Evolutionary conservation across 2,329 filamentous ascomycete species (phyloP).

Genomic region (Penicillium thymicola): DNA sequence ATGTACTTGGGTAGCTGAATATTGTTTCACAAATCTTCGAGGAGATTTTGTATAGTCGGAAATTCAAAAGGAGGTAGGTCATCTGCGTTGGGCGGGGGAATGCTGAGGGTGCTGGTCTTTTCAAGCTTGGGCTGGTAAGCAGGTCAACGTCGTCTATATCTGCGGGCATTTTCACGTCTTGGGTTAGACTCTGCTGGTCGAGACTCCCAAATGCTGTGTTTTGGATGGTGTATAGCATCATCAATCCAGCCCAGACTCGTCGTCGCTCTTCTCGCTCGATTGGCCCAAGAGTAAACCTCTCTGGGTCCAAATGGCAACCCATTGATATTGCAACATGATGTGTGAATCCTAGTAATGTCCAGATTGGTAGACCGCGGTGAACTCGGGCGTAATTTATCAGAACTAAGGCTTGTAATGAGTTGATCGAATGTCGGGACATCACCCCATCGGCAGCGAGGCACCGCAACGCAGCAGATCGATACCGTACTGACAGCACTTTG

Average conservation of each 20-base stretch:
- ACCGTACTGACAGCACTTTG: conserved; percentile 36
- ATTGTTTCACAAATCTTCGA: conserved; percentile 37
- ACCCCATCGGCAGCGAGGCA: conserved; percentile 41
- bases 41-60: conserved; percentile 36
- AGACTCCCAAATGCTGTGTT: conserved; percentile 38
- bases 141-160: conserved; percentile 40
- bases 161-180: conserved; percentile 33
- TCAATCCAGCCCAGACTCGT: conserved; percentile 40
- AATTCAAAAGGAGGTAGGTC: conserved; percentile 41
- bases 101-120: conserved; percentile 15
- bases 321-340: conserved; percentile 42
- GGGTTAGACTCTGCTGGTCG: conserved; percentile 26
- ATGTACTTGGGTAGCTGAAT: conserved; percentile 27
- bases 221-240: conserved; percentile 42
- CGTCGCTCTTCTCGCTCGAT: conserved; percentile 41
- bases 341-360: conserved; percentile 41
- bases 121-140: conserved; percentile 21
- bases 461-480: conserved; percentile 37
- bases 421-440: conserved; percentile 39
- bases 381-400: conserved; percentile 40
- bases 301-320: conserved; percentile 43
- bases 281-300: conserved; percentile 32
- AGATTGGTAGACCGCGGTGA: conserved; percentile 36
- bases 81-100: conserved; percentile 38
- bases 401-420: conserved; percentile 40